phyloP scores from a whole-genome alignment of 805 yeast species.

The Metschnikowia koreensis region DNA sequence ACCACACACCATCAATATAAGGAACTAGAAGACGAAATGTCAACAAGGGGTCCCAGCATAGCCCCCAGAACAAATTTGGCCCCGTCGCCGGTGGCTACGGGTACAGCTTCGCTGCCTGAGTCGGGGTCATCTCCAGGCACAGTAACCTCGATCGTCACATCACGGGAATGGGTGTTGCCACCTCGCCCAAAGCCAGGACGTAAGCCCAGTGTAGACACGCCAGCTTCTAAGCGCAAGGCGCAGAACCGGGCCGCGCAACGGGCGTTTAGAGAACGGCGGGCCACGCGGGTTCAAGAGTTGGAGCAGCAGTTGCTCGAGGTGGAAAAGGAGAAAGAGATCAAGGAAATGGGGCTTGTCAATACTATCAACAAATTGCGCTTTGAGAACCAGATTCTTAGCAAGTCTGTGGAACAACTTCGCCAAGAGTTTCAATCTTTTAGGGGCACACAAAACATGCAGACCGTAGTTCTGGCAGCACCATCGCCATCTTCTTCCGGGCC shows the following conservation, averaged over 20 bases:
- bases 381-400: conserved; percentile 45
- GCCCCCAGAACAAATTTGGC: conserved; percentile 20
- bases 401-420: conserved; percentile 43
- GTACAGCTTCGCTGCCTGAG: conserved; percentile 18
- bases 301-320: conserved; percentile 66
- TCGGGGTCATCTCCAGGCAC: conserved; percentile 15
- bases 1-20: background rate
- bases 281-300: conserved; percentile 74
- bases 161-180: conserved; percentile 59
- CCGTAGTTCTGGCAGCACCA: background rate
- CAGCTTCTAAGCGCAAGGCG: conserved; percentile 82
- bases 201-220: conserved; percentile 70
- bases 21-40: conserved; percentile 1
- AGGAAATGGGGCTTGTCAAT: conserved; percentile 53
- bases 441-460: conserved; percentile 3
- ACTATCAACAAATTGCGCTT: conserved; percentile 48
- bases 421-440: conserved; percentile 25
- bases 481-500: conserved; percentile 4
- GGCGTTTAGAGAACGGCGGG: conserved; percentile 85
- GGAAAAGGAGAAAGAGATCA: conserved; percentile 62
- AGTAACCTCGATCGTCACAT: conserved; percentile 52
- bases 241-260: conserved; percentile 94
- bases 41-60: conserved; percentile 18
- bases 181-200: conserved; percentile 62
- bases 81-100: conserved; percentile 18